Conservation (phyloP, 169 alveolate species). For the Plasmodium sp. region DNA sequence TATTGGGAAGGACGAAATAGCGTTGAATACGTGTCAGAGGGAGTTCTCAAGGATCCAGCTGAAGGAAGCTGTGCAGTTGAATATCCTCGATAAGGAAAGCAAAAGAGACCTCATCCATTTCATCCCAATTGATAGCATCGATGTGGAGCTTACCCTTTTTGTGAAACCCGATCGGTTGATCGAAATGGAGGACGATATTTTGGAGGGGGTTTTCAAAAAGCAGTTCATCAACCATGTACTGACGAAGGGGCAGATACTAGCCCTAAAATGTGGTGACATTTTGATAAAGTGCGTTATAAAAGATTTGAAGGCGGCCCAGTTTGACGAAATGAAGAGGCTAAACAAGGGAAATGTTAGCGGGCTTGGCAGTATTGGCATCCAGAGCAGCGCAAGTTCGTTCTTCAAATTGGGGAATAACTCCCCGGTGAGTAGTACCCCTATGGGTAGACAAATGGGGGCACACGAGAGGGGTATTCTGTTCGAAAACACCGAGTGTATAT, state of each 20-base stretch:
- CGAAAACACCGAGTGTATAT: slow-evolving; percentile 67
- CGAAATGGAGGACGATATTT: slow-evolving; percentile 63
- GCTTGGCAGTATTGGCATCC: not conserved
- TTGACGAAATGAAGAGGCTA: slow-evolving; percentile 46
- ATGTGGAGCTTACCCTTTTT: slow-evolving; percentile 76
- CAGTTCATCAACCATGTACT: slow-evolving; percentile 71
- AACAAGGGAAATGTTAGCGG: not conserved
- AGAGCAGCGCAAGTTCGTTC: not conserved
- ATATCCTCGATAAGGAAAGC: slow-evolving; percentile 64
- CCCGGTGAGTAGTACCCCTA: not conserved
- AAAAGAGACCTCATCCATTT: slow-evolving; percentile 68
- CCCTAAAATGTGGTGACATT: slow-evolving; percentile 75
- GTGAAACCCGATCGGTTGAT: slow-evolving; percentile 75
- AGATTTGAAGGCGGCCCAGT: slow-evolving; percentile 64
- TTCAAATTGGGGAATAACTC: slow-evolving; percentile 15
- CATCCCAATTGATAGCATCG: slow-evolving; percentile 76
- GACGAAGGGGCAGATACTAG: slow-evolving; percentile 76
- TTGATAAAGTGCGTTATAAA: slow-evolving; percentile 72
- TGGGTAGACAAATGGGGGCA: not conserved
- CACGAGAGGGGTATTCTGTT: slow-evolving; percentile 37
- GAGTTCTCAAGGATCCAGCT: slow-evolving; percentile 76
- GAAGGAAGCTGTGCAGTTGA: slow-evolving; percentile 71
- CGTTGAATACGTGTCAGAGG: slow-evolving; percentile 78
- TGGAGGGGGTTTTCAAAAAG: slow-evolving; percentile 66
- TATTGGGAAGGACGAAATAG: slow-evolving; percentile 78